Percentiles rank a stretch among this genome's conserved stretches.
phyloP scores from a whole-genome alignment of 768 basidiomycete genomes.

The Collybia mongolica region DNA sequence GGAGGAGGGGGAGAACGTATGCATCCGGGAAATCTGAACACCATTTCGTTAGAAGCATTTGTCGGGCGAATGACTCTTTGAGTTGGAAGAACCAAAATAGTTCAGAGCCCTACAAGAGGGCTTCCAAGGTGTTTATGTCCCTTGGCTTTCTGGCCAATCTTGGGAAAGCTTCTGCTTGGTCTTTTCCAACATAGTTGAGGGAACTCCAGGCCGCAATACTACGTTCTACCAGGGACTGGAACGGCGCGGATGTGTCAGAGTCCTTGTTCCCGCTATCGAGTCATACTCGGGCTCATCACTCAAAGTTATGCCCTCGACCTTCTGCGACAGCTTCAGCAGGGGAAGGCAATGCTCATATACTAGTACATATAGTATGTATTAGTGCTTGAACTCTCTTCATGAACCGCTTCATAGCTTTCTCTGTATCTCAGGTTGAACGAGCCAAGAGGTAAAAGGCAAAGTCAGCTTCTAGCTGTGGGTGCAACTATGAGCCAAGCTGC shows the following conservation, averaged over 20 bases:
- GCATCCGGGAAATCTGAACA: neutral
- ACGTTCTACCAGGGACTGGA: neutral
- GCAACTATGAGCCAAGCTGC: no score
- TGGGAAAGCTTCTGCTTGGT: neutral
- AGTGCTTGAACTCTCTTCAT: no score
- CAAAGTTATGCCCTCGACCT: no score
- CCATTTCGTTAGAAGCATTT: neutral
- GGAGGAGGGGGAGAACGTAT: neutral
- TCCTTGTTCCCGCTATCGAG: no score
- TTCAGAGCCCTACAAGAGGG: neutral
- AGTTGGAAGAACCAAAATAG: neutral
- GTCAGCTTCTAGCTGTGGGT: no score
- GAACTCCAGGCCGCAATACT: neutral
- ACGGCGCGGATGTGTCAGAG: neutral
- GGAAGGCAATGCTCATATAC: no score
- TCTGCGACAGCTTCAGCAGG: no score
- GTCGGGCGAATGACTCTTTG: neutral
- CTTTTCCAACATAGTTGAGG: neutral
- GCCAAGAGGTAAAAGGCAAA: no score
- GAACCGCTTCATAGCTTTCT: no score
- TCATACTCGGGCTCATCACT: no score
- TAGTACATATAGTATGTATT: no score
- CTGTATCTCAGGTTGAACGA: no score
- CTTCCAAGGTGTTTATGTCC: neutral
- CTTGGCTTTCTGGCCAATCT: neutral